Conservation (phyloP, 2,329 filamentous ascomycete genomes). For the Phaeoacremonium minimum region DNA sequence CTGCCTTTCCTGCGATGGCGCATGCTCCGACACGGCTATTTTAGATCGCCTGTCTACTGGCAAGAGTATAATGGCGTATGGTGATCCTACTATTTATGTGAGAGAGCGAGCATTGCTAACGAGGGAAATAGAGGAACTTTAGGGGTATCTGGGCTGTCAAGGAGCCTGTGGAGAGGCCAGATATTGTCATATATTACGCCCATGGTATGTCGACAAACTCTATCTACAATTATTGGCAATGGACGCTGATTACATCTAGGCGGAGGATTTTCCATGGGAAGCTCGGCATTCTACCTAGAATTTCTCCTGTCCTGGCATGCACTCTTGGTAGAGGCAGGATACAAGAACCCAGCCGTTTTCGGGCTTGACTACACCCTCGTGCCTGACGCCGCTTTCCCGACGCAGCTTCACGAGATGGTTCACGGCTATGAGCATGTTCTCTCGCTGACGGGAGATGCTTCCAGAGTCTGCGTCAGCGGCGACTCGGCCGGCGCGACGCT, state of each 20-base stretch:
- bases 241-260: conserved; percentile 34
- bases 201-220: conserved; percentile 60
- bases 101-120: too few species aligned
- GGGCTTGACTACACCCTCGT: conserved; percentile 78
- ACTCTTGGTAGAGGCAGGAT: conserved; percentile 61
- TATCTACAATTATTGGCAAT: too few species aligned
- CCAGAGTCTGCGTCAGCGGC: conserved; percentile 66
- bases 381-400: conserved; percentile 68
- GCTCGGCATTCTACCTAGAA: conserved; percentile 78
- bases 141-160: conserved; percentile 67
- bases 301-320: conserved; percentile 71
- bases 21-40: conserved; percentile 67
- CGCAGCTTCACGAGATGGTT: conserved; percentile 66
- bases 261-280: conserved; percentile 81
- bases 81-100: too few species aligned
- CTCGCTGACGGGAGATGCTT: conserved; percentile 50
- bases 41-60: conserved; percentile 61
- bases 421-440: conserved; percentile 69
- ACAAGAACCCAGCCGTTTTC: conserved; percentile 73
- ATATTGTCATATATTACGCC: conserved; percentile 77
- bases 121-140: conserved; percentile 35
- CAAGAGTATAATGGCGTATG: conserved; percentile 46
- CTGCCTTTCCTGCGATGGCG: conserved; percentile 72
- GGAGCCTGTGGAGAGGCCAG: conserved; percentile 56
- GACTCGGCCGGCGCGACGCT: conserved; percentile 78